Evolutionary conservation across 495 filamentous ascomycete genomes (phyloP).

Genomic region (Penicillium silybi): DNA sequence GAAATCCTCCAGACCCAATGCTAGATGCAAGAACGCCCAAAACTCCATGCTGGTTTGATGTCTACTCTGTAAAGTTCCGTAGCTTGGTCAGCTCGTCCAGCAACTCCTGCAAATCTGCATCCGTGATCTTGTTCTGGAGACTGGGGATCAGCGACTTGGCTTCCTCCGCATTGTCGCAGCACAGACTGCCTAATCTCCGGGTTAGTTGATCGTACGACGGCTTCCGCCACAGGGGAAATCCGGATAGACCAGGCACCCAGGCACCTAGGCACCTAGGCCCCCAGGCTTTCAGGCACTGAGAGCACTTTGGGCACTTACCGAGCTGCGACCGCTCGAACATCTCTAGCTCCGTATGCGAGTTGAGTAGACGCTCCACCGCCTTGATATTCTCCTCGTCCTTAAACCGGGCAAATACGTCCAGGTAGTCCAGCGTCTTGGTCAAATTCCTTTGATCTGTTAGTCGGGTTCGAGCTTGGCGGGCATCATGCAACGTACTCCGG

Average conservation of each 20-base stretch:
- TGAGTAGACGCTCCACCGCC: constrained; percentile 79
- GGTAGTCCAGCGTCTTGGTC: constrained; percentile 81
- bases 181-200: constrained; percentile 65
- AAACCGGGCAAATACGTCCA: constrained; percentile 91
- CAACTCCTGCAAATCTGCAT: constrained; percentile 80
- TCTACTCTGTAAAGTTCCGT: constrained; percentile 52
- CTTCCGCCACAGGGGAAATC: neutral
- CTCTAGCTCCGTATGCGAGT: constrained; percentile 70
- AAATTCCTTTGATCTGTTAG: constrained; percentile 46
- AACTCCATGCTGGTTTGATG: constrained; percentile 6
- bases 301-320: constrained; percentile 50
- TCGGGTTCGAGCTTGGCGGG: neutral
- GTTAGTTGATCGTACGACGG: neutral
- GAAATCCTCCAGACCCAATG: constrained; percentile 9
- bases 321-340: constrained; percentile 92
- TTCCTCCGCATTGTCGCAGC: constrained; percentile 88
- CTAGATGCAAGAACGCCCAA: constrained; percentile 6
- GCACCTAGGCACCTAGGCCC: neutral
- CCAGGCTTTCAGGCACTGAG: neutral
- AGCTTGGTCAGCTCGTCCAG: constrained; percentile 87
- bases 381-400: constrained; percentile 92
- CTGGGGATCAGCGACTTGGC: constrained; percentile 95
- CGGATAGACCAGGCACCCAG: neutral
- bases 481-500: constrained; percentile 37
- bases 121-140: constrained; percentile 78